Evolutionary conservation across 768 basidiomycete species (phyloP), one percentile per base, ranked within the genome.

Genomic region (Xerocomus potaroensis): DNA sequence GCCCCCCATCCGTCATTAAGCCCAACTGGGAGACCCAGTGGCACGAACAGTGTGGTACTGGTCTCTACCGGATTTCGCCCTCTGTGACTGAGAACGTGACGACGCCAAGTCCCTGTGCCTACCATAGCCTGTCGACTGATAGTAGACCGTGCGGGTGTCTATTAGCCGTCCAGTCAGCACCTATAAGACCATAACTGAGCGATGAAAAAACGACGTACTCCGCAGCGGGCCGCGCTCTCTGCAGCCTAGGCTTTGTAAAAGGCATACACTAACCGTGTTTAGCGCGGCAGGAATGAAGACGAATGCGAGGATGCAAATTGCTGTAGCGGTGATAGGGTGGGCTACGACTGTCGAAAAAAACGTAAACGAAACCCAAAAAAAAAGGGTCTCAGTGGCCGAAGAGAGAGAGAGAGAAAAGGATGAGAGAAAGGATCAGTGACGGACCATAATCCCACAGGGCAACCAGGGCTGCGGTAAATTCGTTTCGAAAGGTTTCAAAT

Each of bases 101-200:
- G 46, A 50, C 35, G 39, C 26, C 16, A 43, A 50, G 6, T 30
- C 3, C 6, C 53, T 59, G 14, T 26, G 43, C 6, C 54, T 45
- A 35, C 61, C 45, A n/a, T 48, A 35, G 32, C 41, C 9, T 8
- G 58, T 57, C 21, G 61, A 49, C 2, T 63, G 60, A 16, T 63
- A 63, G 7, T 49, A 44, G 35, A 48, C 49, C n/a, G n/a, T n/a
- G n/a, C n/a, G n/a, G n/a, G n/a, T n/a, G n/a, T n/a, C n/a, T n/a
- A n/a, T n/a, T n/a, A n/a, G n/a, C n/a, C n/a, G n/a, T n/a, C n/a
- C n/a, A n/a, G n/a, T n/a, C n/a, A n/a, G n/a, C n/a, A n/a, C n/a
- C n/a, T n/a, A n/a, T n/a, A n/a, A n/a, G n/a, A n/a, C n/a, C n/a
- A n/a, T n/a, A n/a, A n/a, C n/a, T n/a, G n/a, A n/a, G n/a, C n/a